Evolutionary conservation across 1,139 yeast species (phyloP).

Genomic region (Hemisphaericaspora subhashii): DNA sequence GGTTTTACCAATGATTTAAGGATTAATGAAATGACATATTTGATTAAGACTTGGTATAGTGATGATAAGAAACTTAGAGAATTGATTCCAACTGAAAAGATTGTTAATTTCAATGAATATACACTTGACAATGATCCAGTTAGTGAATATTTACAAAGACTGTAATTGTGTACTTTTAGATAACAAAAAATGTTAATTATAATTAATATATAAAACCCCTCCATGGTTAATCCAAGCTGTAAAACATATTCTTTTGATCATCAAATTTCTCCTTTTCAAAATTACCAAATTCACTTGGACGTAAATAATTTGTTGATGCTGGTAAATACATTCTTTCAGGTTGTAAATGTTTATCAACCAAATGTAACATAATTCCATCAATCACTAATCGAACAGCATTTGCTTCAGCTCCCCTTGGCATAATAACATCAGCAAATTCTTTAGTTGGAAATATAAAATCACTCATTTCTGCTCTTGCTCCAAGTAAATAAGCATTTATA

Average conservation of each 20-base stretch:
- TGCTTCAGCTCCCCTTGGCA: conserved; percentile 71
- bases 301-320: conserved; percentile 17
- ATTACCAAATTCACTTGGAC: conserved; percentile 26
- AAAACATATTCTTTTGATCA: conserved; percentile 51
- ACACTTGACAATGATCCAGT: conserved; percentile 49
- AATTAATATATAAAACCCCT: too few relatives aligned
- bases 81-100: conserved; percentile 40
- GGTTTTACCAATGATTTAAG: conserved; percentile 46
- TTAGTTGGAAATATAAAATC: conserved; percentile 75
- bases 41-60: conserved; percentile 66
- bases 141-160: conserved; percentile 33
- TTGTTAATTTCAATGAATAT: conserved; percentile 34
- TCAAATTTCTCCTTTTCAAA: conserved; percentile 44
- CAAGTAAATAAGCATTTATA: conserved; percentile 58
- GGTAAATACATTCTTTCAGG: conserved; percentile 17
- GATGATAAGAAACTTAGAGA: conserved; percentile 64
- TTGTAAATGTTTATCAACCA: conserved; percentile 18
- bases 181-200: background rate
- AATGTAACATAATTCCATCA: conserved; percentile 60
- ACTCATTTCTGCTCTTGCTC: conserved; percentile 75
- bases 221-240: conserved; percentile 46
- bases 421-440: conserved; percentile 74
- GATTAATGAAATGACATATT: conserved; percentile 55
- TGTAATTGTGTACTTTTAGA: conserved; percentile 5
- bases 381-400: conserved; percentile 67